These are phyloP conservation scores for Tuber aestivum DNA, from an alignment of 495 filamentous ascomycete genomes.

Conservation along the genomic window DNA sequence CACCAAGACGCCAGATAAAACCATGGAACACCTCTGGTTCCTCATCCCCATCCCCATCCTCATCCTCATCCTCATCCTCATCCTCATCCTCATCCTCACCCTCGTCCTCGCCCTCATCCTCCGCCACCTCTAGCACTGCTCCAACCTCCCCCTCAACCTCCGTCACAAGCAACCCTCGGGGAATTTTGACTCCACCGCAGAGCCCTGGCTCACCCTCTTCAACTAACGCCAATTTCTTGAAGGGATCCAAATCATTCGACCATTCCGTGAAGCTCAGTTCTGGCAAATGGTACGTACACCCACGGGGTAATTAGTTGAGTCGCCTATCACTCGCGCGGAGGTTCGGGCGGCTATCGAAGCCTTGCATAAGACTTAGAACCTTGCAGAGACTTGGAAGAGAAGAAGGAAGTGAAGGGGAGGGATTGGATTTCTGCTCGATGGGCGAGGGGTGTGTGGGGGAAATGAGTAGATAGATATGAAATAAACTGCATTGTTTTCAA, in stretches of 20 bases:
- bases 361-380: not conserved
- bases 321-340: not conserved
- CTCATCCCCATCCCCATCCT: not conserved
- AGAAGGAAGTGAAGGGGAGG: not conserved
- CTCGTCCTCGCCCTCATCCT: not conserved
- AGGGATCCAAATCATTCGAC: not conserved
- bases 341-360: not conserved
- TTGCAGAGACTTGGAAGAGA: not conserved
- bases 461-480: not conserved
- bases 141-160: not conserved
- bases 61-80: not conserved
- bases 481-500: not conserved
- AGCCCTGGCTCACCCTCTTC: not conserved
- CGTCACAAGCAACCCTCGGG: not conserved
- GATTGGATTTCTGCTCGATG: not conserved
- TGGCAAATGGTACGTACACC: not conserved
- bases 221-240: not conserved
- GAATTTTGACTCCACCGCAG: not conserved
- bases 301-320: not conserved
- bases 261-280: not conserved
- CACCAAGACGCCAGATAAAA: not conserved
- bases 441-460: not conserved
- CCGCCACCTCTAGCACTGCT: not conserved
- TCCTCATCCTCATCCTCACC: not conserved
- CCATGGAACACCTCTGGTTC: not conserved